Evolutionary conservation across 352 stramenopile genomes (phyloP), one percentile per base, ranked within the genome.

Genomic region (Globisporangium megalacanthum): DNA sequence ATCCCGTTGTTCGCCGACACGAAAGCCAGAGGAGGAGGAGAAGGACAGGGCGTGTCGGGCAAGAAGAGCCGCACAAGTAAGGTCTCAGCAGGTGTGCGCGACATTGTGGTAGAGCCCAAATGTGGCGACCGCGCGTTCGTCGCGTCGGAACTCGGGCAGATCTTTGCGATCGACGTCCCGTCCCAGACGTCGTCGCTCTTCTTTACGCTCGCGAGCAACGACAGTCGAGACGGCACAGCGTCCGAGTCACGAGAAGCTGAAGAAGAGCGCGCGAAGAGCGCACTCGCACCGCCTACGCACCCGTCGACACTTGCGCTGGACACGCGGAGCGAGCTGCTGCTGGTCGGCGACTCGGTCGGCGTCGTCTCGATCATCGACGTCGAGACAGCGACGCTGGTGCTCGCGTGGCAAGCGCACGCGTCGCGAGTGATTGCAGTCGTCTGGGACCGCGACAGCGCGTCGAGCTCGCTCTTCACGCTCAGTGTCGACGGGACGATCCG

Each of bases 341-440:
- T 92, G 35, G 61, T 85, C 50, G 81, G 83, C 19, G 75, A 90
- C 51, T 61, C 74, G 17, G 66, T 50, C 7, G 83, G 83, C 15
- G 62, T 42, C 33, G 75, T 89, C 3, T 63, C 64, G 31, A 59
- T 92, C 15, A 56, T 93, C n/a, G 73, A 79, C 8, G 61, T 68
- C 29, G 62, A 54, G 10, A 78, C 63, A 1, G 61, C 72, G 6
- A 56, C 46, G 15, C 25, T 88, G 20, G 49, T 60, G 19, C 54
- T 56, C 47, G 66, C 54, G 1, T 92, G 80, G 81, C 76, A 66
- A 54, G 72, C 77, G 1, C 79, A 89, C 54, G 25, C 49, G 1
- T 74, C 74, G 9, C 75, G 83, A 4, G 66, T 92, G 54, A 81
- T 93, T 69, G 90, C 89, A 55, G 68, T 93, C 35, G 84, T 78